These are phyloP conservation scores for Angophora floribunda DNA, from an alignment of 345 rosid genomes.

Conservation along the genomic window DNA sequence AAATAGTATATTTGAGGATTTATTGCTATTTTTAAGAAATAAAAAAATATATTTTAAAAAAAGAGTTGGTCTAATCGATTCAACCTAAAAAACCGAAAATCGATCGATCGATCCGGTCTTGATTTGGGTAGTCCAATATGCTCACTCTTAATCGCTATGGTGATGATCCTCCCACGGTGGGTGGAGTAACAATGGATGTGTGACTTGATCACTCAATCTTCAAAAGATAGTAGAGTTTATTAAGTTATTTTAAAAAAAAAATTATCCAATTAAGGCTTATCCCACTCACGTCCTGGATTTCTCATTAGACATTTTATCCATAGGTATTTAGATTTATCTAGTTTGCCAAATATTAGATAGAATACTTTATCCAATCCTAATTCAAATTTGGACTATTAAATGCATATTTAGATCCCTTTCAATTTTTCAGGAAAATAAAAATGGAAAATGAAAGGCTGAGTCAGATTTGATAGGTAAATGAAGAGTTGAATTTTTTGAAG, in stretches of 20 bases:
- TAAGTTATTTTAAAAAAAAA: background rate
- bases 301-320: background rate
- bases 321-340: background rate
- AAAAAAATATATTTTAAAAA: too few species aligned
- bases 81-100: too few species aligned
- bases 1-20: too few species aligned
- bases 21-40: too few species aligned
- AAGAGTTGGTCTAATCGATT: too few species aligned
- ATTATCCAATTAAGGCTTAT: rapidly evolving
- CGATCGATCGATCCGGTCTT: too few species aligned
- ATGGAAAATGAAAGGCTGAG: background rate
- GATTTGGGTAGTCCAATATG: too few species aligned
- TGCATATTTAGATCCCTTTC: background rate
- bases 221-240: rapidly evolving
- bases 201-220: background rate
- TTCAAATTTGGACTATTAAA: background rate
- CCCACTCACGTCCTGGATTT: rapidly evolving
- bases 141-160: rapidly evolving
- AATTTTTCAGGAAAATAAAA: background rate
- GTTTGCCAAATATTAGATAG: background rate
- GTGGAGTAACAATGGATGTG: rapidly evolving
- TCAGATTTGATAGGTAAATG: background rate
- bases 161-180: rapidly evolving
- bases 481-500: background rate
- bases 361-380: too few species aligned